A percentile compares a stretch with the other conserved stretches of the same genome.
Evolutionary conservation across 2,329 filamentous ascomycete genomes (phyloP).

Genomic region (Knufia petricola): DNA sequence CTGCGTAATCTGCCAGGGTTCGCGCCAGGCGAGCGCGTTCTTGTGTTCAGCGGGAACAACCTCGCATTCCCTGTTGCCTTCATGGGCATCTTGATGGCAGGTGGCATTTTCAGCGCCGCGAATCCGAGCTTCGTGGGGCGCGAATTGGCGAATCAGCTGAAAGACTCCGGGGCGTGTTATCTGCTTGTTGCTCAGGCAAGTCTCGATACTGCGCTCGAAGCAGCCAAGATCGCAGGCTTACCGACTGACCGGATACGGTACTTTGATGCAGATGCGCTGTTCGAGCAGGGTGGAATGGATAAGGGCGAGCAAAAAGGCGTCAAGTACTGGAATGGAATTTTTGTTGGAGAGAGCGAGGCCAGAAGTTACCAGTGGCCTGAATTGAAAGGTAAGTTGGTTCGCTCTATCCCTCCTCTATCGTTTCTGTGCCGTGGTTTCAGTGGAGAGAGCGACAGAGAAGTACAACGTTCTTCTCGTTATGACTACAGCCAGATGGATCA

Average conservation of each 20-base stretch:
- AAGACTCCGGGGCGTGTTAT: constrained; percentile 56
- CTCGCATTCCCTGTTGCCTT: constrained; percentile 59
- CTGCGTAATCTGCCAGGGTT: constrained; percentile 49
- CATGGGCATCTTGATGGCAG: constrained; percentile 61
- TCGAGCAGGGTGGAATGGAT: constrained; percentile 3
- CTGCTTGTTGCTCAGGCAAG: constrained; percentile 42
- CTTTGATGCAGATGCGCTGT: constrained; percentile 17
- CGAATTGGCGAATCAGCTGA: constrained; percentile 63
- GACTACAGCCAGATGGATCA: no score
- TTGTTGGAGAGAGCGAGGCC: constrained; percentile 17
- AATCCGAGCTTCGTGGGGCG: constrained; percentile 56
- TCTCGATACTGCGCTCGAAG: constrained; percentile 20
- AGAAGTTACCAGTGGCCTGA: constrained; percentile 20
- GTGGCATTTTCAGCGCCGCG: constrained; percentile 62
- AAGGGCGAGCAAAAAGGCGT: constrained; percentile 11
- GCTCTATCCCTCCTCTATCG: no score
- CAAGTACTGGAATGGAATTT: constrained; percentile 18
- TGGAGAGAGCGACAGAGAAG: constrained; percentile 21
- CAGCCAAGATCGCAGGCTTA: constrained; percentile 17
- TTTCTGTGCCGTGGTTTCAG: no score
- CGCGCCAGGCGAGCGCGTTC: constrained; percentile 54
- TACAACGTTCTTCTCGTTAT: no score
- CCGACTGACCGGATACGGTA: constrained; percentile 18
- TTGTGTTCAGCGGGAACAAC: constrained; percentile 62
- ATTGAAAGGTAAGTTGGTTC: constrained; percentile 21